Evolutionary conservation across 148 eudicot species (phyloP).

Genomic region (Amaranthus cruentus): DNA sequence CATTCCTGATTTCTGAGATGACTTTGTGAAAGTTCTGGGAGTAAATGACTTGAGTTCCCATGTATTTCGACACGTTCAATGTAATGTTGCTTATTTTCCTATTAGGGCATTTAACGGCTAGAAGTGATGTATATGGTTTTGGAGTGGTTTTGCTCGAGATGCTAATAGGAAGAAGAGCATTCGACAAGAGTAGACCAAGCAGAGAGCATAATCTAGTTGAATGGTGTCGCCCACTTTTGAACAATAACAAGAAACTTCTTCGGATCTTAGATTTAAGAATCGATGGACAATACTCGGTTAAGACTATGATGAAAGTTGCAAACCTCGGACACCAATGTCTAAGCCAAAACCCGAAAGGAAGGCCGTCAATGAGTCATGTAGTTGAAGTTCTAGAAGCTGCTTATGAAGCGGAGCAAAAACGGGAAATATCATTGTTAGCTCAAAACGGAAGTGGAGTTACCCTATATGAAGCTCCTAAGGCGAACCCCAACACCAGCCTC

Average conservation of each 20-base stretch:
- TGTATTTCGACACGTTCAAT: not conserved
- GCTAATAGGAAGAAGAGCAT: slow-evolving; percentile 74
- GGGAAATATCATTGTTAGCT: slow-evolving; percentile 35
- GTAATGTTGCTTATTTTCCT: not conserved
- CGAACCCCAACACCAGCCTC: not conserved
- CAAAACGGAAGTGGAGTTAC: slow-evolving; percentile 43
- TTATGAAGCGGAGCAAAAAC: slow-evolving; percentile 40
- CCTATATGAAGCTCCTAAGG: slow-evolving; percentile 45
- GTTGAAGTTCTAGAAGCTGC: slow-evolving; percentile 67
- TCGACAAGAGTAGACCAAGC: slow-evolving; percentile 77
- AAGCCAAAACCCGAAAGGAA: slow-evolving; percentile 80
- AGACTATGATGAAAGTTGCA: slow-evolving; percentile 62
- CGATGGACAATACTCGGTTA: slow-evolving; percentile 70
- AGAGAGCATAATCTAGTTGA: slow-evolving; percentile 81
- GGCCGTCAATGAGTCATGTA: slow-evolving; percentile 75
- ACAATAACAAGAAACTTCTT: slow-evolving; percentile 64
- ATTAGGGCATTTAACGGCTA: slow-evolving; percentile 80
- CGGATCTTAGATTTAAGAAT: slow-evolving; percentile 65
- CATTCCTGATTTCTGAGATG: too few species aligned
- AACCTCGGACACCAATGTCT: slow-evolving; percentile 75
- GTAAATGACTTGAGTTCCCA: too few species aligned
- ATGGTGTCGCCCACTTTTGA: slow-evolving; percentile 78
- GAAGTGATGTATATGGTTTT: slow-evolving; percentile 80
- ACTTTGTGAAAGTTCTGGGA: too few species aligned
- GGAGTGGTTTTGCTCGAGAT: slow-evolving; percentile 88